These are phyloP conservation scores for Penicillium sp. DNA, from an alignment of 2,329 filamentous ascomycete species.

Conservation along the genomic window DNA sequence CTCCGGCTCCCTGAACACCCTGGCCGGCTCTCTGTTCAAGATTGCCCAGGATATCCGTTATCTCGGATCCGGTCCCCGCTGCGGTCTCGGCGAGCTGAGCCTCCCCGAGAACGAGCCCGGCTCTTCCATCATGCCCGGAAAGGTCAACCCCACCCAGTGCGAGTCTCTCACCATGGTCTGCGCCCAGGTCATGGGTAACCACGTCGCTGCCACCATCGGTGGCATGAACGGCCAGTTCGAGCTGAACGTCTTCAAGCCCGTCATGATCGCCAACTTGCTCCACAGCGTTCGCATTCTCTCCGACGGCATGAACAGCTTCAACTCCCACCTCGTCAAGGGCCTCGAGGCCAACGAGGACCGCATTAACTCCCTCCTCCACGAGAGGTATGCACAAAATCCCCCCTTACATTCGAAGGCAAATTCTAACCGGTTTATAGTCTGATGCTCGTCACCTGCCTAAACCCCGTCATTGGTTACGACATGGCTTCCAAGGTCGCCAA, in stretches of 20 bases:
- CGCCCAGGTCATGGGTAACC: slow-evolving; percentile 96
- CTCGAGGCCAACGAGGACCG: slow-evolving; percentile 92
- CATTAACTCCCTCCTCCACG: slow-evolving; percentile 86
- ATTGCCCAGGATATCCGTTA: slow-evolving; percentile 98
- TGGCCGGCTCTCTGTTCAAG: slow-evolving; percentile 90
- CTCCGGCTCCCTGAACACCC: slow-evolving; percentile 88
- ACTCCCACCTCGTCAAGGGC: slow-evolving; percentile 86
- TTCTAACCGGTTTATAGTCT: slow-evolving; percentile 59
- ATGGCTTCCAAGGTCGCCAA: slow-evolving; percentile 97
- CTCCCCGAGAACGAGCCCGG: slow-evolving; percentile 98
- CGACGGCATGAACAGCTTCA: slow-evolving; percentile 93
- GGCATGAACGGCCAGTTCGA: slow-evolving; percentile 99
- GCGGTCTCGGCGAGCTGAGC: slow-evolving; percentile 88
- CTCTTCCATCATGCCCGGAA: slow-evolving; percentile 98
- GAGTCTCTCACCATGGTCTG: slow-evolving; percentile 98
- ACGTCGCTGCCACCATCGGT: slow-evolving; percentile 87
- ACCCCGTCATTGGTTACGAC: slow-evolving; percentile 96
- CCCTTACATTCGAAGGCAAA: slow-evolving; percentile 7
- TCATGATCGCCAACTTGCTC: slow-evolving; percentile 91
- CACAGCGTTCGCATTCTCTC: slow-evolving; percentile 87
- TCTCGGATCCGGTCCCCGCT: slow-evolving; percentile 92
- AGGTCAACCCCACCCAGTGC: slow-evolving; percentile 98
- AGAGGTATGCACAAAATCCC: slow-evolving; percentile 66
- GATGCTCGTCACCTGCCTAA: slow-evolving; percentile 97
- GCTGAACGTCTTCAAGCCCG: slow-evolving; percentile 97